Conservation (phyloP, 768 basidiomycete genomes). For the Tulasnella sp. region DNA sequence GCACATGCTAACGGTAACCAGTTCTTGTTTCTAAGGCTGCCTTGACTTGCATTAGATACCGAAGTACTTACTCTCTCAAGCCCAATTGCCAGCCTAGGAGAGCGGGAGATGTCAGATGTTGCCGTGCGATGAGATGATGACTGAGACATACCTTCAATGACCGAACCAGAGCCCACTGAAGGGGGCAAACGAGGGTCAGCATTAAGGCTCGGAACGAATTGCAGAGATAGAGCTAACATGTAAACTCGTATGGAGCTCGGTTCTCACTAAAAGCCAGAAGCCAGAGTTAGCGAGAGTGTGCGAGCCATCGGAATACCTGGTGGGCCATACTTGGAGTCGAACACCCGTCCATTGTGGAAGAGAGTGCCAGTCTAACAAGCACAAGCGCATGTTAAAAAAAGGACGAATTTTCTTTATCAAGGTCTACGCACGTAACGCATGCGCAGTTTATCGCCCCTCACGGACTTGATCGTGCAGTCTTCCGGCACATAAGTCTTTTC, state of each 20-base stretch:
- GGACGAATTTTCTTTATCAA: no score
- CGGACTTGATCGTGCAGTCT: slow-evolving; percentile 5
- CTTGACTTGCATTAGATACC: background rate
- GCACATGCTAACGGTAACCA: slow-evolving; percentile 53
- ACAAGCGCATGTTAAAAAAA: slow-evolving; percentile 93
- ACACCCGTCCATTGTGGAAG: background rate
- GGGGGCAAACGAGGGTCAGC: background rate
- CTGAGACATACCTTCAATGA: background rate
- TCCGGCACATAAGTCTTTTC: slow-evolving; percentile 9
- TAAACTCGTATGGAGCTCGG: background rate
- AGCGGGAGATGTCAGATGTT: background rate
- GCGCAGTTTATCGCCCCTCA: slow-evolving; percentile 47
- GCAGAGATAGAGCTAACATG: background rate
- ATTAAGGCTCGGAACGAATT: background rate
- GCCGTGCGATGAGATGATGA: background rate
- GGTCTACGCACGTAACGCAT: slow-evolving; percentile 62
- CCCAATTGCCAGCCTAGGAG: slow-evolving; percentile 64
- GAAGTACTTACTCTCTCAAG: slow-evolving; percentile 33
- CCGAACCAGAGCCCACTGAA: background rate
- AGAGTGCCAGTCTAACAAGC: slow-evolving; percentile 26
- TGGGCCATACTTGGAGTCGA: background rate
- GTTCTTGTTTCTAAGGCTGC: background rate
- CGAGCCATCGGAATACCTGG: background rate
- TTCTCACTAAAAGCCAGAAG: background rate
- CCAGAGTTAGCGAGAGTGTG: background rate